Evolutionary conservation across 2,329 filamentous ascomycete species (phyloP).

Genomic region (Alternaria consortialis): DNA sequence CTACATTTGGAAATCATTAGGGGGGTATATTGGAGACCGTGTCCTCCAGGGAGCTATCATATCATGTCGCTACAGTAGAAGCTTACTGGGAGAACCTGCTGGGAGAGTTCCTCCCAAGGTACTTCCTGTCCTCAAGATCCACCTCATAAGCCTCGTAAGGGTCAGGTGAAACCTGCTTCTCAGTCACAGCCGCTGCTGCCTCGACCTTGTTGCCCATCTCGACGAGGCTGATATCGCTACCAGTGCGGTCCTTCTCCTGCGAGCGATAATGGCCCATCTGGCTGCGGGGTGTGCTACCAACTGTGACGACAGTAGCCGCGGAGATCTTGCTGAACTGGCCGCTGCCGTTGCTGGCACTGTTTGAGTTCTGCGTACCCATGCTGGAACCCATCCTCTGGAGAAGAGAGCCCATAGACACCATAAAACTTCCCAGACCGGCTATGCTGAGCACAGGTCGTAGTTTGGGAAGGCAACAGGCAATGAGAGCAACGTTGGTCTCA

Average conservation of each 20-base stretch:
- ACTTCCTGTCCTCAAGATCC: slow-evolving; percentile 1
- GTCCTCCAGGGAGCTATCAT: not conserved
- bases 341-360: not conserved
- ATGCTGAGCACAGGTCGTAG: slow-evolving; percentile 7
- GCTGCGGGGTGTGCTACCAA: not conserved
- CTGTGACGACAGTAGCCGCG: not conserved
- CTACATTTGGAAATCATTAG: not conserved
- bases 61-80: not conserved
- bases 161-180: not conserved
- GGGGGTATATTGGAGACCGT: not conserved
- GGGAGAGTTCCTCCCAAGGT: not conserved
- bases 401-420: slow-evolving; percentile 11
- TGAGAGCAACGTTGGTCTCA: slow-evolving; percentile 12
- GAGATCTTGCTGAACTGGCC: slow-evolving; percentile 16
- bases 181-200: not conserved
- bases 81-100: not conserved
- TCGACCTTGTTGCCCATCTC: slow-evolving; percentile 8
- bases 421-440: slow-evolving; percentile 3
- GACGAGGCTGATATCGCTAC: slow-evolving; percentile 11
- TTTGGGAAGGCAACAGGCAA: slow-evolving; percentile 12
- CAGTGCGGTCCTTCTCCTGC: not conserved
- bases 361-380: slow-evolving; percentile 8
- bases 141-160: not conserved
- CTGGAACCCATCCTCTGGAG: slow-evolving; percentile 12
- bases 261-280: not conserved